Evolutionary conservation across 2,329 filamentous ascomycete genomes (phyloP).

Genomic region (Capronia coronata): DNA sequence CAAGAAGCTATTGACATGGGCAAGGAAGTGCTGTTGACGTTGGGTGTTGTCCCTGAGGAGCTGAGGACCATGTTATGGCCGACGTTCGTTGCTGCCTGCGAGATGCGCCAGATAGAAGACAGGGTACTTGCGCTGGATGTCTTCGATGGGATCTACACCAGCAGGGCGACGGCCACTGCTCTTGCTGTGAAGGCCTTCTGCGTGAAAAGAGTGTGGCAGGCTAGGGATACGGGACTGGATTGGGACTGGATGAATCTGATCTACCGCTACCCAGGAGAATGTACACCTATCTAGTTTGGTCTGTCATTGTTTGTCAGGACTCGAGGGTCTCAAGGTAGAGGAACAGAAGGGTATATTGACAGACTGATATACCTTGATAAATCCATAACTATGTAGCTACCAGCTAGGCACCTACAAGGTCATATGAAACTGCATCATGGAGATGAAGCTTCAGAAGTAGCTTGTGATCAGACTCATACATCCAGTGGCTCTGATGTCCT

Average conservation of each 20-base stretch:
- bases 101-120: neutral
- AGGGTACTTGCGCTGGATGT: neutral
- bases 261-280: neutral
- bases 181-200: neutral
- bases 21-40: neutral
- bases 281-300: neutral
- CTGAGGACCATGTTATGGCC: neutral
- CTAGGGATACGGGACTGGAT: neutral
- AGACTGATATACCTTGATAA: no score
- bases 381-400: no score
- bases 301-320: no score
- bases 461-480: no score
- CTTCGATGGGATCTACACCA: neutral
- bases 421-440: no score
- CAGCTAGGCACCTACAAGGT: no score
- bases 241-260: conserved; percentile 2
- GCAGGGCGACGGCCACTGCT: neutral
- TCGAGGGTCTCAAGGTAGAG: no score
- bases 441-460: no score
- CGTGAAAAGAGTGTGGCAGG: neutral
- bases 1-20: neutral
- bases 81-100: neutral
- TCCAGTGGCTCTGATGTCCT: no score
- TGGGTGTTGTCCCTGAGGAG: neutral
- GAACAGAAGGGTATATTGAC: no score